Evolutionary conservation across 345 rosid genomes (phyloP).

Genomic region (Leavenworthia alabamica): DNA sequence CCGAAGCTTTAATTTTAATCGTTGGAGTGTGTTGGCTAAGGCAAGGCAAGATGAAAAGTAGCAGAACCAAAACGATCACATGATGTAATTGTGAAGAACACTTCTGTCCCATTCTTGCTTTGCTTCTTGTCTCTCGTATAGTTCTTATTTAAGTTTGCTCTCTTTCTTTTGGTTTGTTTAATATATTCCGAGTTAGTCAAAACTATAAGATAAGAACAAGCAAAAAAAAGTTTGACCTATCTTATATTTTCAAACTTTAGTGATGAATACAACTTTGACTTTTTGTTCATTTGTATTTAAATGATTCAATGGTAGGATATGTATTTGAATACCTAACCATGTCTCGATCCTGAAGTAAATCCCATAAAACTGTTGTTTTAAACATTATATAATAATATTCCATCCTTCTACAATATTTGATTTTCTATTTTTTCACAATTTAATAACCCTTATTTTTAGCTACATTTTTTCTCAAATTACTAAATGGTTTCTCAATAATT

Average conservation of each 20-base stretch:
- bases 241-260: not conserved
- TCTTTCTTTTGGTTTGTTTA: not conserved
- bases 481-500: too few relatives aligned
- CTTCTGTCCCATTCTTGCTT: not conserved
- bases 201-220: not conserved
- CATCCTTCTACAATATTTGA: too few relatives aligned
- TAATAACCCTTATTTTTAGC: too few relatives aligned
- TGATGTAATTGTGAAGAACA: not conserved
- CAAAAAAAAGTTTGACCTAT: not conserved
- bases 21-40: not conserved
- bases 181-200: not conserved
- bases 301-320: not conserved
- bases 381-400: too few relatives aligned
- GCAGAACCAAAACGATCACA: not conserved
- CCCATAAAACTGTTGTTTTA: too few relatives aligned
- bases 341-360: too few relatives aligned
- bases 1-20: not conserved
- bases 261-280: not conserved
- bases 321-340: too few relatives aligned
- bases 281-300: not conserved
- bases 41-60: not conserved
- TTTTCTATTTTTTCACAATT: too few relatives aligned
- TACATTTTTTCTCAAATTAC: too few relatives aligned
- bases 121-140: not conserved
- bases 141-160: not conserved